These are phyloP conservation scores for Liriodendron chinense DNA, from an alignment of 164 flowering plant genomes.

Conservation along the genomic window DNA sequence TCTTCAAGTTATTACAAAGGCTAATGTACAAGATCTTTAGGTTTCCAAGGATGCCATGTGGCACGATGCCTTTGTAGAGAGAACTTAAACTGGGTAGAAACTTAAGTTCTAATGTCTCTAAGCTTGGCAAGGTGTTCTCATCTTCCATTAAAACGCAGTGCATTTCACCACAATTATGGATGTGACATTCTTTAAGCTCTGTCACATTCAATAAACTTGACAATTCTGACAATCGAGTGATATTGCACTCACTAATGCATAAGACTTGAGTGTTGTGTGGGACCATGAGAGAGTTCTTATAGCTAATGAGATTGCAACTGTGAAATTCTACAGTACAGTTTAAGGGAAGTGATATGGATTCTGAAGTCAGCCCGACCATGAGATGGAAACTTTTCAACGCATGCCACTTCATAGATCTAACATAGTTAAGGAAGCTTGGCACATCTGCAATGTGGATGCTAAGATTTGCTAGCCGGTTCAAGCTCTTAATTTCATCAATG, in stretches of 20 bases:
- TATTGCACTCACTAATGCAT: not conserved
- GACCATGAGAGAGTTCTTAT: not conserved
- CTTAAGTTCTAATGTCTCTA: too few relatives aligned
- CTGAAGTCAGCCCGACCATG: too few relatives aligned
- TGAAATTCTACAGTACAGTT: too few relatives aligned
- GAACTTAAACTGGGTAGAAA: too few relatives aligned
- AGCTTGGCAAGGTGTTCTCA: not conserved
- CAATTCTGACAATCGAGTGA: not conserved
- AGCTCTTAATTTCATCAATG: not conserved
- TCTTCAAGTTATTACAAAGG: too few relatives aligned
- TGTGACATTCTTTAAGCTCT: constrained; percentile 2
- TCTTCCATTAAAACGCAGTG: not conserved
- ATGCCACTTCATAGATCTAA: not conserved
- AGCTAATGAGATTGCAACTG: not conserved
- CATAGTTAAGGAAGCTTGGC: not conserved
- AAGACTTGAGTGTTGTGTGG: constrained; percentile 2
- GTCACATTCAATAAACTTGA: not conserved
- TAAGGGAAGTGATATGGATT: too few relatives aligned
- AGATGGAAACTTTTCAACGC: not conserved
- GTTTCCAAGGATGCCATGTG: too few relatives aligned
- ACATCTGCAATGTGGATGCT: not conserved
- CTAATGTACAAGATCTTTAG: too few relatives aligned
- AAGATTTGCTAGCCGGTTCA: not conserved
- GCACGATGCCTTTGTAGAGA: too few relatives aligned
- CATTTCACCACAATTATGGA: not conserved